Evolutionary conservation across 2,329 filamentous ascomycete genomes (phyloP).

Genomic region (Pseudocercospora crystallina): DNA sequence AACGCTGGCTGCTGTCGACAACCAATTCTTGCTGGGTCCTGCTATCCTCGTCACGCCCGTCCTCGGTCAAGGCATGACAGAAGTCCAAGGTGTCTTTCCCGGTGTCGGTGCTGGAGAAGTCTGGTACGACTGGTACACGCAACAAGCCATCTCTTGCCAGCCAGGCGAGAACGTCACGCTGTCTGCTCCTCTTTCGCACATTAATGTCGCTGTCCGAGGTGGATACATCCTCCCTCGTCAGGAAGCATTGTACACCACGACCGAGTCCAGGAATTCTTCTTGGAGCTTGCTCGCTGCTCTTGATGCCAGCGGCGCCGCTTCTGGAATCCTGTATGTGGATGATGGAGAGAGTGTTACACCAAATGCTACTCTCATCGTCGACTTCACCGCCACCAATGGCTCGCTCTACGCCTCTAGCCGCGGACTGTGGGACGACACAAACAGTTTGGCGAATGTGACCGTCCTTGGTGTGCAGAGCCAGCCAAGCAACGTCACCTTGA

Average conservation of each 20-base stretch:
- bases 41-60: constrained; percentile 68
- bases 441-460: constrained; percentile 62
- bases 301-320: constrained; percentile 54
- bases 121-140: constrained; percentile 83
- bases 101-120: constrained; percentile 59
- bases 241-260: constrained; percentile 66
- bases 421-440: constrained; percentile 57
- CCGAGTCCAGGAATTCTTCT: constrained; percentile 60
- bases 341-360: constrained; percentile 69
- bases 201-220: constrained; percentile 70
- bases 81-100: constrained; percentile 69
- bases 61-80: constrained; percentile 60
- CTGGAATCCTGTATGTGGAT: constrained; percentile 68
- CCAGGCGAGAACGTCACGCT: constrained; percentile 61
- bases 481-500: constrained; percentile 51
- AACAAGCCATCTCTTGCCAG: constrained; percentile 52
- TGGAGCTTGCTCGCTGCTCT: constrained; percentile 69
- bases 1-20: constrained; percentile 63
- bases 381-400: constrained; percentile 41
- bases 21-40: constrained; percentile 70
- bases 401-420: constrained; percentile 50
- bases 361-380: constrained; percentile 56
- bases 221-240: constrained; percentile 68
- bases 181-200: constrained; percentile 63
- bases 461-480: constrained; percentile 56